Base-by-base conservation (phyloP, 192 early-diverging fungal species). In the Podila verticillata region DNA sequence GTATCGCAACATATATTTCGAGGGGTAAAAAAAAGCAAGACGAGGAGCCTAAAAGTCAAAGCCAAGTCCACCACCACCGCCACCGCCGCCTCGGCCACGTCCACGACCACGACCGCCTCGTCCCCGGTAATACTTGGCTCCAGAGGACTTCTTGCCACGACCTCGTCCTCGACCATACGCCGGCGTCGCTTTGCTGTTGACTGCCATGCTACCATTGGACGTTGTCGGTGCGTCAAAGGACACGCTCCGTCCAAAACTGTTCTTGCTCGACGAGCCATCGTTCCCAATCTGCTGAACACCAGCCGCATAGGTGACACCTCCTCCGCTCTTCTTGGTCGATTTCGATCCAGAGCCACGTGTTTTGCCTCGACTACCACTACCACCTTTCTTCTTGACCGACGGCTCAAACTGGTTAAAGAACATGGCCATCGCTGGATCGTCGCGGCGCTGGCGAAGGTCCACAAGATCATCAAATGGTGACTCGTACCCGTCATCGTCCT, bases 401-500 rank as follows among this genome's bases (percentile, higher is more conserved):
- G 51, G 69, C 32, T 51, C 51, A 48, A 82, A 67, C 30, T 82
- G 81, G 1, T 75, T 73, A 72, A 82, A 82, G 61, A 72, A 82
- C 69, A 75, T 70, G 6, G 73, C 81, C 28, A 75, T 22, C 3
- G 62, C 48, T 3, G 81, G 81, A 30, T 75, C 68, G 30, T 75
- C 64, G 0, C 74, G 73, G 20, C 66, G 68, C 36, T 75, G 49
- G 9, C 74, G 36, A 34, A 82, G 49, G 48, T 74, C 74, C 7
- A 82, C 51, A 65, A 75, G 67, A 30, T 74, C 81, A 0, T 72
- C 65, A 8, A 82, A 61, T 4, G 66, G 61, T 5, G 80, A 82
- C 34, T 59, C 19, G 30, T 68, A 35, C 7, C 49, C 71, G 1
- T 70, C 61, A 4, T 49, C 67, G 2, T 57, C 34, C 24, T 63